Conservation (phyloP, 2,329 filamentous ascomycete genomes). For the Clonostachys rhizophaga region DNA sequence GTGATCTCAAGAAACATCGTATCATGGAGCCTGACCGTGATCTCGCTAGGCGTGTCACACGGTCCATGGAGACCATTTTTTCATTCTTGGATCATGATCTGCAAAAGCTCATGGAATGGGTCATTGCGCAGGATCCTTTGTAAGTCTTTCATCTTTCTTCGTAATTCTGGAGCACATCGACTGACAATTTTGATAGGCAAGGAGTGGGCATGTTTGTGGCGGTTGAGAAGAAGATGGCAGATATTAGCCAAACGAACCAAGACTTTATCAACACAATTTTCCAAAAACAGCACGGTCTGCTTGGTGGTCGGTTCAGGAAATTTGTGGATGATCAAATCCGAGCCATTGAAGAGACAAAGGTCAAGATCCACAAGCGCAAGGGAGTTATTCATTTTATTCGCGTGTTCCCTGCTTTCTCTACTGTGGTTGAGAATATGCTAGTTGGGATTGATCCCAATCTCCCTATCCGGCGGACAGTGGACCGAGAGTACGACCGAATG, state of each 20-base stretch:
- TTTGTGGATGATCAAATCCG: conserved; percentile 95
- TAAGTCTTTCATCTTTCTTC: conserved; percentile 40
- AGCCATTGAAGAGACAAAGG: conserved; percentile 95
- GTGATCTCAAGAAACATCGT: conserved; percentile 68
- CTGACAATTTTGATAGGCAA: conserved; percentile 51
- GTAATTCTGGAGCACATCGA: background rate
- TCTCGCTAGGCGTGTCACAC: conserved; percentile 78
- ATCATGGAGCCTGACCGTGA: conserved; percentile 86
- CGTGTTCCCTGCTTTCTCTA: conserved; percentile 83
- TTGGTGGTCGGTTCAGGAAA: conserved; percentile 74
- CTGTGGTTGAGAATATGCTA: conserved; percentile 80
- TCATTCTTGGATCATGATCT: conserved; percentile 75
- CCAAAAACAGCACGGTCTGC: conserved; percentile 70
- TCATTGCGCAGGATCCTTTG: conserved; percentile 73
- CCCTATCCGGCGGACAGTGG: conserved; percentile 70
- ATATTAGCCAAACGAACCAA: conserved; percentile 86
- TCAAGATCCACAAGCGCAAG: conserved; percentile 98
- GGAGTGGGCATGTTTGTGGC: conserved; percentile 81
- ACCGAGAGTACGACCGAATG: conserved; percentile 83
- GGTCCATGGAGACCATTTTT: conserved; percentile 86
- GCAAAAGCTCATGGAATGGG: conserved; percentile 79
- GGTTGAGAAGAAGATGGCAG: conserved; percentile 72
- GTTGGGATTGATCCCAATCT: conserved; percentile 49
- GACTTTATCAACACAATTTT: conserved; percentile 80
- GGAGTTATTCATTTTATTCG: conserved; percentile 94